Percentiles rank a stretch among this genome's conserved stretches.
Evolutionary conservation across 176 grass and related monocot genomes (phyloP).

Genomic region (Avena atlantica): DNA sequence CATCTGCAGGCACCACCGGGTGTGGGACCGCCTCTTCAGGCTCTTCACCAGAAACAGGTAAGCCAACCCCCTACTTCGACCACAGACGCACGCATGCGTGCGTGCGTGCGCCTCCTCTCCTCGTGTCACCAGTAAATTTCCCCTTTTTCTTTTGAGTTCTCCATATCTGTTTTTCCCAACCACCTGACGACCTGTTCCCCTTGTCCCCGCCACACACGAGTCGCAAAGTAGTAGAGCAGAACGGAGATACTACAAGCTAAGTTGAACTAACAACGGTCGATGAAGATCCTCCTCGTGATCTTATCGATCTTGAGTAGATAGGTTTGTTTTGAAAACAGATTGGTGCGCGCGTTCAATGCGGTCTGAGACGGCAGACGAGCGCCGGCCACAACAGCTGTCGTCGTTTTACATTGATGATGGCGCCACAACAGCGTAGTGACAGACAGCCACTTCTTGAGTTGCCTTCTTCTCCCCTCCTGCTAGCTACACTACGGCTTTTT

Average conservation of each 20-base stretch:
- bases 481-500: too few relatives aligned
- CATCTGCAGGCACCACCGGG: conserved; percentile 86
- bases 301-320: too few relatives aligned
- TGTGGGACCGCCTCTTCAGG: conserved; percentile 79
- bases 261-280: not conserved
- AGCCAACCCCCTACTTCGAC: not conserved
- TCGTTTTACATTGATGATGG: too few relatives aligned
- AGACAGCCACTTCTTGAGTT: too few relatives aligned
- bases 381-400: too few relatives aligned
- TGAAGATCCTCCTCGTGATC: too few relatives aligned
- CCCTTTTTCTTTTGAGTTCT: too few relatives aligned
- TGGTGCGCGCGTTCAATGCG: too few relatives aligned
- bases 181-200: not conserved
- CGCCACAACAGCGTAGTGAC: too few relatives aligned
- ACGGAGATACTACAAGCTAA: not conserved
- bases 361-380: too few relatives aligned
- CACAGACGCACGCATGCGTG: not conserved
- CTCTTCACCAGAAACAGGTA: conserved; percentile 80
- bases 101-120: not conserved
- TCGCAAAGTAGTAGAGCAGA: not conserved
- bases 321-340: too few relatives aligned
- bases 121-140: not conserved
- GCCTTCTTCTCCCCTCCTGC: too few relatives aligned
- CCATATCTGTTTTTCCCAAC: not conserved
- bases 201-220: not conserved